Conservation (phyloP, 441 rosid species). For the Pelargonium citronellum region DNA sequence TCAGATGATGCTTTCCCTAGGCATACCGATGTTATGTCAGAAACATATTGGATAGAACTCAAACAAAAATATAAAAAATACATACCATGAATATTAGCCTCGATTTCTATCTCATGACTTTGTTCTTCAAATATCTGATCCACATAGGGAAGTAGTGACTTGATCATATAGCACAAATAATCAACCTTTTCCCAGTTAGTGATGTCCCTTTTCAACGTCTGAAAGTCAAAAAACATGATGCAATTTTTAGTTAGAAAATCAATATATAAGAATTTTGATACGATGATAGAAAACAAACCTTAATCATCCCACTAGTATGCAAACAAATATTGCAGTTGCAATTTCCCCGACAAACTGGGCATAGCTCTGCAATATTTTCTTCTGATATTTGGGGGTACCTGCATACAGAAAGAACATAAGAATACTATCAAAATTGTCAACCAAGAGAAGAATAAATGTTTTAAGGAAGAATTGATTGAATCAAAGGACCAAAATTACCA, state of each 20-base stretch:
- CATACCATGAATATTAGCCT: constrained; percentile 57
- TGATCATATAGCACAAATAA: constrained; percentile 48
- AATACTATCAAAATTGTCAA: not conserved
- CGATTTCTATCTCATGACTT: constrained; percentile 42
- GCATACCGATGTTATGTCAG: not conserved
- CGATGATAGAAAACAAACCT: constrained; percentile 35
- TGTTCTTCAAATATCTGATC: constrained; percentile 47
- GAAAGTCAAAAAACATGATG: constrained; percentile 20
- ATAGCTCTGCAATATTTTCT: constrained; percentile 42
- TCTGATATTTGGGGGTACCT: constrained; percentile 69
- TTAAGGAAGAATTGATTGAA: not conserved
- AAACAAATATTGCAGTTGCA: constrained; percentile 78
- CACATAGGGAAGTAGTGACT: constrained; percentile 58
- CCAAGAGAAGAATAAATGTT: not conserved
- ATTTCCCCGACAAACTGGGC: constrained; percentile 67
- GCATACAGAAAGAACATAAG: not conserved
- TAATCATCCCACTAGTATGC: constrained; percentile 54
- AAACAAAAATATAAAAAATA: constrained; percentile 8
- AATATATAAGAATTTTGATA: not conserved
- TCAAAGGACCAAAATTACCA: constrained; percentile 45
- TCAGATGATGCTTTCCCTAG: constrained; percentile 33
- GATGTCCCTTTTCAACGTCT: constrained; percentile 55
- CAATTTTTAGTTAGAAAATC: constrained; percentile 7
- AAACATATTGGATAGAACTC: not conserved
- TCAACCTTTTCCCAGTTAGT: constrained; percentile 37